These are phyloP conservation scores for Agrocybe pediades DNA, from an alignment of 768 basidiomycete species.

Conservation along the genomic window DNA sequence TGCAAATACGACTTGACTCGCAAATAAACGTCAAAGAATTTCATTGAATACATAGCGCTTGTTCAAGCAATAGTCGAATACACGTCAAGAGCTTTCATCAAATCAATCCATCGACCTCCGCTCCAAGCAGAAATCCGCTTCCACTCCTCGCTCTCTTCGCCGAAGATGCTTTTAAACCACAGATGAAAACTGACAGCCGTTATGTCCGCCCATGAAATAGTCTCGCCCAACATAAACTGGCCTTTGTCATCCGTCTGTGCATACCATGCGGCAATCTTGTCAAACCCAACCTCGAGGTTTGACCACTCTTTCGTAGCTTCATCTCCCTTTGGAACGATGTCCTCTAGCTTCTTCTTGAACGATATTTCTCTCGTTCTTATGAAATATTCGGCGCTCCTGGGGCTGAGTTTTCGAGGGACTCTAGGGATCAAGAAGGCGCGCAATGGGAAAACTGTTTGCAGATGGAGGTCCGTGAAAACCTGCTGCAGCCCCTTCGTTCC, in stretches of 20 bases:
- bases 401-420: not conserved
- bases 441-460: not conserved
- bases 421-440: too few relatives aligned
- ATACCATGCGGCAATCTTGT: conserved; percentile 18
- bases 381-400: not conserved
- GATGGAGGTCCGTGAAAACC: conserved; percentile 6
- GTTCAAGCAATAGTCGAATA: conserved; percentile 13
- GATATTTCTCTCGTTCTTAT: not conserved
- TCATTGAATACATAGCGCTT: not conserved
- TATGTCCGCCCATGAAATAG: conserved; percentile 35
- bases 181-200: conserved; percentile 10
- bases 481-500: conserved; percentile 8
- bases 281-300: conserved; percentile 18
- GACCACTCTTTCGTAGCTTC: not conserved
- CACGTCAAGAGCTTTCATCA: conserved; percentile 23
- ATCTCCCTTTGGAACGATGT: not conserved
- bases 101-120: conserved; percentile 31
- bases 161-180: not conserved
- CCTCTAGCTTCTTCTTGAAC: not conserved
- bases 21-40: too few relatives aligned
- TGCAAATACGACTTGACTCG: too few relatives aligned
- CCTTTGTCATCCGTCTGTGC: conserved; percentile 17
- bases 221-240: conserved; percentile 30
- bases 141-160: conserved; percentile 23
- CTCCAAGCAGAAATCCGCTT: conserved; percentile 30